Base-by-base conservation (phyloP, 164 flowering plant species). In the Vitis labrusca region DNA sequence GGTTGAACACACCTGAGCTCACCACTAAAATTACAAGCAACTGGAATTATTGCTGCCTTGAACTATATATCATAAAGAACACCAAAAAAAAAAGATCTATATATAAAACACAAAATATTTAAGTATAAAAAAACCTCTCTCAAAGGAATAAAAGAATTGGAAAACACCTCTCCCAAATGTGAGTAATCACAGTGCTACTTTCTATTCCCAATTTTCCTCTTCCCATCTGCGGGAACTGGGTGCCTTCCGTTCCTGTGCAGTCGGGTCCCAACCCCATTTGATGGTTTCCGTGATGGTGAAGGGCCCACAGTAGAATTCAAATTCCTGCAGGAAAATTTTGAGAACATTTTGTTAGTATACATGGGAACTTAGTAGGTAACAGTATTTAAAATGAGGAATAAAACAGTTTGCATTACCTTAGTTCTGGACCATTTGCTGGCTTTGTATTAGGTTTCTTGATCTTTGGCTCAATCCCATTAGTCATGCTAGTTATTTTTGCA, bases 231-330 rank as follows among this genome's bases (percentile, higher is more conserved):
- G 58, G 89, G 60, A 70, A 61, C 70, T 16, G 77, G 77, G 72
- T 81, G 92, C 80, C 88, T 84, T 64, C 83, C 87, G 14, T 23
- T 76, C 61, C 85, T 69, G 37, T 71, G 81, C 1, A 66, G 63
- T 48, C 75, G 70, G 8, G 64, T 69, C 13, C 82, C 79, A n/a
- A 58, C 71, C 12, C 88, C 90, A 68, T 75, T 87, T 8, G 79
- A 19, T 57, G 65, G 75, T 71, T 92, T 91, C 30, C 84, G 75
- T 29, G 89, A 87, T 27, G 92, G 89, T 3, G 94, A 86, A 56
- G 96, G 89, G 32, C 85, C 81, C 60, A 67, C 67, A 16, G 78
- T 74, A 16, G 85, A 73, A 67, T 78, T 80, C 62, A 77, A 66
- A 61, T 70, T 82, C 73, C 71, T 82, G 79, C 76, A 79, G 81